A percentile compares a stretch with the other conserved stretches of the same genome.
Evolutionary conservation across 1,284 basidiomycete species (phyloP).

Genomic region (Coriolopsis trogii): DNA sequence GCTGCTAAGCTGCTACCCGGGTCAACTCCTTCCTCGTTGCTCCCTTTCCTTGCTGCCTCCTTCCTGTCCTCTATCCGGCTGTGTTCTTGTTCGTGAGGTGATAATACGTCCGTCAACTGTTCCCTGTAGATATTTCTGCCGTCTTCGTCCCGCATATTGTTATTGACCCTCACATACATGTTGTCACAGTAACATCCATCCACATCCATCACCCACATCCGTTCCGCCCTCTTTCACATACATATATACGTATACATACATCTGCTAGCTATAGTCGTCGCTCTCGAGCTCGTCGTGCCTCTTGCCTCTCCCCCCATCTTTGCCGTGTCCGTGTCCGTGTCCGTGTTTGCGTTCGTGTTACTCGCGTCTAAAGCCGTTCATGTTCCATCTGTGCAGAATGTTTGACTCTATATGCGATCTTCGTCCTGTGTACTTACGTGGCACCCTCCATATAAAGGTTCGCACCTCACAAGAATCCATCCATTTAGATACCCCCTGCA

Average conservation of each 20-base stretch:
- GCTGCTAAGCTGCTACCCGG: background rate
- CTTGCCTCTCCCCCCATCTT: too few species aligned
- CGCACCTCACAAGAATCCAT: too few species aligned
- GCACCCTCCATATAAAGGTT: too few species aligned
- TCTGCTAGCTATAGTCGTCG: background rate
- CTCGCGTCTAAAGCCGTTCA: too few species aligned
- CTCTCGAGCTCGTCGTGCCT: background rate
- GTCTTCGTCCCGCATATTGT: background rate
- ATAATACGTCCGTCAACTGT: background rate
- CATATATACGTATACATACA: background rate
- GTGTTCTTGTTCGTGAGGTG: background rate
- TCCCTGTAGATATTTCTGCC: background rate
- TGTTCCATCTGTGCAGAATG: too few species aligned
- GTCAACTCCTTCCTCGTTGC: background rate
- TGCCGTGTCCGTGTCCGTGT: too few species aligned
- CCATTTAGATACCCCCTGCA: too few species aligned
- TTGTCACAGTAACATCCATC: constrained; percentile 1
- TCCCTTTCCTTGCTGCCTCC: background rate
- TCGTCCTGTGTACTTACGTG: too few species aligned
- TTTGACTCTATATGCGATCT: too few species aligned
- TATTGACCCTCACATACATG: constrained; percentile 4
- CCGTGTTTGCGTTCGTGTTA: too few species aligned
- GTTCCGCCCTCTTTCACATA: background rate
- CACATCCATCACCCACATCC: background rate
- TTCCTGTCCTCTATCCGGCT: background rate